phyloP scores from a whole-genome alignment of 1,284 basidiomycete genomes.

The Ganoderma leucocontextum region DNA sequence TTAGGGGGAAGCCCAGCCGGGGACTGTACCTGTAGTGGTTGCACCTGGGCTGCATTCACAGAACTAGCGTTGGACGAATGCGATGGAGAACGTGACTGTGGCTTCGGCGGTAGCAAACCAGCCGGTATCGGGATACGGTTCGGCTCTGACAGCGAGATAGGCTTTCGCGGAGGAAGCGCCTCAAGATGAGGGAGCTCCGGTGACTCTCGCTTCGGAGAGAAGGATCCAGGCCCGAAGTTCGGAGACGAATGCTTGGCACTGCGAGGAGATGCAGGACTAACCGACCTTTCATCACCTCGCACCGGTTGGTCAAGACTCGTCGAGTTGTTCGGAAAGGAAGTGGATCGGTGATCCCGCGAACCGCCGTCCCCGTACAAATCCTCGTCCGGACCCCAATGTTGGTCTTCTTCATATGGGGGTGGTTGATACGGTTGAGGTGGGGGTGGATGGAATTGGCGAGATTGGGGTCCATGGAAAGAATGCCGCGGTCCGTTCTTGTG shows the following conservation, averaged over 20 bases:
- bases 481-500: not conserved
- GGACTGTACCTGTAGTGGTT: not conserved
- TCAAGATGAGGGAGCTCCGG: conserved; percentile 29
- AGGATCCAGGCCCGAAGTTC: conserved; percentile 8
- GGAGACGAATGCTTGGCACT: conserved; percentile 23
- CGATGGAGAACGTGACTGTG: conserved; percentile 26
- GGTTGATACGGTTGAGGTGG: conserved; percentile 40
- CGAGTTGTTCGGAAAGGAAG: conserved; percentile 12
- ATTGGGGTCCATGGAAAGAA: conserved; percentile 4
- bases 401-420: conserved; percentile 32
- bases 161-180: conserved; percentile 20
- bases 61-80: conserved; percentile 23
- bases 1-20: conserved; percentile 18
- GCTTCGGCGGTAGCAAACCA: conserved; percentile 1
- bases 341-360: conserved; percentile 12
- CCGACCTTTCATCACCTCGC: conserved; percentile 28
- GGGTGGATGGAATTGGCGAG: conserved; percentile 28
- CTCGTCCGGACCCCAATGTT: conserved; percentile 30
- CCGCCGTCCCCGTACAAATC: conserved; percentile 22
- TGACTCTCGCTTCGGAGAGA: conserved; percentile 28
- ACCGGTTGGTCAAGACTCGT: conserved; percentile 21
- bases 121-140: not conserved
- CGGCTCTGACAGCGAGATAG: not conserved
- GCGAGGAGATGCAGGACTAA: conserved; percentile 28
- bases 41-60: conserved; percentile 8